Percentiles rank a stretch among this genome's conserved stretches.
phyloP scores from a whole-genome alignment of 352 stramenopile genomes.

The Pythium brachiatum region DNA sequence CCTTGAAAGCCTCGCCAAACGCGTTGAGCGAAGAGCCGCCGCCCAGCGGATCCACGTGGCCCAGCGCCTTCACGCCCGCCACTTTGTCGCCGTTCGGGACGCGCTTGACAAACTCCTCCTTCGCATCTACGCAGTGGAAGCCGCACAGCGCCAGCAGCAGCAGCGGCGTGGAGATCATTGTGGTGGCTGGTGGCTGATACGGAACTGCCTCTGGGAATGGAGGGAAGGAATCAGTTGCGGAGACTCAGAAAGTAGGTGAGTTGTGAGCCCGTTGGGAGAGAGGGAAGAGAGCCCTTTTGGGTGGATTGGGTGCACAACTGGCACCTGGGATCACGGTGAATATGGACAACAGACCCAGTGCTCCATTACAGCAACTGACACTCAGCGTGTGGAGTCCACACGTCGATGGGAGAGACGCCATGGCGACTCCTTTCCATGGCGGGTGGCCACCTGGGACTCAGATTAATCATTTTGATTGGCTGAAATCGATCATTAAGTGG shows the following conservation, averaged over 20 bases:
- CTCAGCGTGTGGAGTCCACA: too few species aligned
- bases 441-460: too few species aligned
- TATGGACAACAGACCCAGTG: too few species aligned
- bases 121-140: neutral
- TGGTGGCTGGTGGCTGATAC: neutral
- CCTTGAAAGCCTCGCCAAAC: slow-evolving; percentile 30
- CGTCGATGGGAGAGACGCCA: too few species aligned
- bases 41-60: slow-evolving; percentile 26
- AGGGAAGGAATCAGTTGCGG: neutral
- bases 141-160: slow-evolving; percentile 1
- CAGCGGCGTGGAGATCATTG: neutral
- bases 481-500: neutral
- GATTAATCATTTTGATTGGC: neutral
- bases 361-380: too few species aligned
- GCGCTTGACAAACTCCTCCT: neutral
- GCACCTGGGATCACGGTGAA: too few species aligned
- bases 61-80: slow-evolving; percentile 25
- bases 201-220: neutral
- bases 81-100: slow-evolving; percentile 35
- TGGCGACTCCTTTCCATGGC: too few species aligned
- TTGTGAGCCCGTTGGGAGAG: neutral
- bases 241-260: neutral
- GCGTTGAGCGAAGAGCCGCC: slow-evolving; percentile 25
- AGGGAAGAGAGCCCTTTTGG: too few species aligned
- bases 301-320: too few species aligned